Conservation (phyloP, 257 asterid genomes). For the Rehmannia glutinosa region DNA sequence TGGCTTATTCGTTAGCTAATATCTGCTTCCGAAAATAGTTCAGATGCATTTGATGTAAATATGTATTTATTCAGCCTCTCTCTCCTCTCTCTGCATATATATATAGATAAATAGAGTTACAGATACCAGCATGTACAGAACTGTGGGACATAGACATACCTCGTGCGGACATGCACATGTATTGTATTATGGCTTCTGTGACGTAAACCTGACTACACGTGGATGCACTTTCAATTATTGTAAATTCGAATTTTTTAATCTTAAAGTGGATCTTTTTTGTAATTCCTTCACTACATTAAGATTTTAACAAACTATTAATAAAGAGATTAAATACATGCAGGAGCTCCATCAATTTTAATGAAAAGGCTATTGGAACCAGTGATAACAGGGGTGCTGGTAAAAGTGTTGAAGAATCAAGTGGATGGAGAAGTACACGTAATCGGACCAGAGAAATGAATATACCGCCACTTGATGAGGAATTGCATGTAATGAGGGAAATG, state of each 20-base stretch:
- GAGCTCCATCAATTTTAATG: slow-evolving; percentile 26
- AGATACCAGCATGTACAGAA: background rate
- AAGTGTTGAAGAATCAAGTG: slow-evolving; percentile 36
- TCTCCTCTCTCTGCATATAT: background rate
- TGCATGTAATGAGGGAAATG: slow-evolving; percentile 17
- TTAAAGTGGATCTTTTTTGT: background rate
- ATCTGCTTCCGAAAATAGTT: background rate
- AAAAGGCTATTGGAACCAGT: slow-evolving; percentile 33
- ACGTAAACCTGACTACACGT: background rate
- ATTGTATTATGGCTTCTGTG: background rate
- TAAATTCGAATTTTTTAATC: background rate
- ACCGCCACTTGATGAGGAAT: slow-evolving; percentile 26
- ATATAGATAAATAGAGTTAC: background rate
- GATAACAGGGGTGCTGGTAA: slow-evolving; percentile 18
- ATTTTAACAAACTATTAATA: background rate
- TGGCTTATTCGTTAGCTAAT: background rate
- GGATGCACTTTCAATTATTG: slow-evolving; percentile 6
- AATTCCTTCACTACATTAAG: background rate
- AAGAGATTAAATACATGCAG: slow-evolving; percentile 35
- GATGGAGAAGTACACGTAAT: slow-evolving; percentile 59
- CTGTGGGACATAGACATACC: background rate
- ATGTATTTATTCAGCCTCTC: background rate
- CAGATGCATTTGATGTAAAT: background rate
- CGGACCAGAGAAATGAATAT: slow-evolving; percentile 27
- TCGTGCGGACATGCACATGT: background rate